Conservation (phyloP, 2,329 filamentous ascomycete genomes). For the Tolypocladium ovalisporum region DNA sequence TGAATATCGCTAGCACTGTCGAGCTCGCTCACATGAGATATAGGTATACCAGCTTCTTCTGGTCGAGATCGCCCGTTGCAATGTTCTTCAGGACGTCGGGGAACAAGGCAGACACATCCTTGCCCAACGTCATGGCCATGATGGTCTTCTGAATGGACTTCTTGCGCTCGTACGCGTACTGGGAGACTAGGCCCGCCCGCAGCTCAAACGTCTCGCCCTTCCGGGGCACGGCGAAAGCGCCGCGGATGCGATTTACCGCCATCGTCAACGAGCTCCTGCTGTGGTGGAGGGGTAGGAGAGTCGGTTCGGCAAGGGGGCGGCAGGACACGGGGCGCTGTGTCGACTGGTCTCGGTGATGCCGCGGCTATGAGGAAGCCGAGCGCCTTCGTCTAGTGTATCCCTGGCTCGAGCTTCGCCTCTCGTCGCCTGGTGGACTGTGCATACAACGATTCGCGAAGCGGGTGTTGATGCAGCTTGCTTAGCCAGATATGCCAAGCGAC, state of each 20-base stretch:
- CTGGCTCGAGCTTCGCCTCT: not conserved
- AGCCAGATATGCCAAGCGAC: not conserved
- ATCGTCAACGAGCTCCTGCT: constrained; percentile 33
- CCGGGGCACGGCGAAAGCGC: constrained; percentile 81
- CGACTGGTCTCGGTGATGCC: not conserved
- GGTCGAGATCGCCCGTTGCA: constrained; percentile 84
- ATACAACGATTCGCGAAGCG: not conserved
- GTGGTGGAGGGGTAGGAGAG: constrained; percentile 7
- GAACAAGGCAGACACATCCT: constrained; percentile 94
- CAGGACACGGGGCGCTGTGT: not conserved
- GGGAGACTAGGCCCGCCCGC: constrained; percentile 87
- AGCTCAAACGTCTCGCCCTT: constrained; percentile 99
- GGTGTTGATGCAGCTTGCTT: not conserved
- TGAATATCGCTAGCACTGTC: not conserved
- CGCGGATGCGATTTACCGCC: constrained; percentile 94
- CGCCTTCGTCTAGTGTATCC: not conserved
- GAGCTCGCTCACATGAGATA: constrained; percentile 73
- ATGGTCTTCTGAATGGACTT: constrained; percentile 99
- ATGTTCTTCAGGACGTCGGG: constrained; percentile 99
- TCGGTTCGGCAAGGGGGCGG: constrained; percentile 1
- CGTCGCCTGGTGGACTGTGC: not conserved
- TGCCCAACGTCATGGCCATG: constrained; percentile 99
- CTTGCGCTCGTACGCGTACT: constrained; percentile 98
- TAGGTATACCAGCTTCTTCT: constrained; percentile 98
- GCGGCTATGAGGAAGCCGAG: not conserved